Base-by-base conservation (phyloP, 225 moss, liverwort and hornwort species). In the Bryoerythrophyllum caledonicum region DNA sequence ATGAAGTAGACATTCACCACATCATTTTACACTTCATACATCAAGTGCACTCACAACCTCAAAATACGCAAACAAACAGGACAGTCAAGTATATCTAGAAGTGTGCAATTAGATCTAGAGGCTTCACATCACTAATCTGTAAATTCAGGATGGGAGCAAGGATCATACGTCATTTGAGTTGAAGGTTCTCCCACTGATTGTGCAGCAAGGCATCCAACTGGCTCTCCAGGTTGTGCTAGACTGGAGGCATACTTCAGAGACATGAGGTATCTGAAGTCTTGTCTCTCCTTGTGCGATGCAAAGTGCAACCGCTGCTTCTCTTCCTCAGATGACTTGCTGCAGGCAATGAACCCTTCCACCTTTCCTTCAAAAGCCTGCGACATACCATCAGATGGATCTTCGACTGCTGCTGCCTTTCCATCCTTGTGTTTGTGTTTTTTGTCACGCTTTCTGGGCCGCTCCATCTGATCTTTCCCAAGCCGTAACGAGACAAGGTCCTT, bases 181-280 rank as follows among this genome's bases (percentile, higher is more conserved):
- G 97, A 97, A 63, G 97, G 97, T 87, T 97, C 97, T 63, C 97
- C 97, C 13, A 97, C 97, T 26, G 97, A 97, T 74, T 97, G 97
- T 10, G 97, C 97, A 73, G 97, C 94, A 73, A 97, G 81, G 57
- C 93, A 95, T 70, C 97, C 97, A 55, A 97, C 97, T 70, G 97
- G 97, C 70, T 97, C 97, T 60, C 97, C 97, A 44, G 97, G 94
- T 74, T 94, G 91, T 37, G 94, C 94, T 71, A 97, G 92, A 81
- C 97, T 97, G n/a, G 94, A 87, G 60, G 81, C 87, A 78, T 88
- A 97, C 71, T 97, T 97, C 30, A 94, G 82, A 37, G 90, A 85
- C 97, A 97, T 97, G 77, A 97, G 46, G 76, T 85, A 81, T 78
- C 78, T 81, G 60, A 97, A 97, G 3, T 90, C 76, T 20, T 90